Evolutionary conservation across 257 asterid genomes (phyloP), one percentile per base, ranked within the genome.

Genomic region (Fraxinus quadrangulata): DNA sequence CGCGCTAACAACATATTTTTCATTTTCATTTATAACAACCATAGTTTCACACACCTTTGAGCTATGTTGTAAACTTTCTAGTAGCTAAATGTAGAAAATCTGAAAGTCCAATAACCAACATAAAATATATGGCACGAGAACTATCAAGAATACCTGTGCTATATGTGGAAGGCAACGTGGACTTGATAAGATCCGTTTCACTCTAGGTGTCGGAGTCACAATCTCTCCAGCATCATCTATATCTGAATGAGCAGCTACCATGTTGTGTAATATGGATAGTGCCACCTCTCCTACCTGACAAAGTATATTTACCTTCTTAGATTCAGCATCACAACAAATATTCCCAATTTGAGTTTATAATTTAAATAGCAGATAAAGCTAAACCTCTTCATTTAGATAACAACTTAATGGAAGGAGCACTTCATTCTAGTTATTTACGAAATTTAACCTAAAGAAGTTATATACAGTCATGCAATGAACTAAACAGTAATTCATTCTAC

Each of bases 171-270:
- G 92, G 79, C 98, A 96, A 28, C 98, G 93, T 40, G 91, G 86
- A 84, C 99, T 96, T 45, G 99, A 96, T 85, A 96, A 88, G 79
- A 93, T 93, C 83, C 97, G 79, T 81, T 96, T 96, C 59, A 96
- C 99, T 83, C 98, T 88, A 65, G 99, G 98, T 6, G 99, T 96
- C 5, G 99, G 99, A 28, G 98, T 96, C 72, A 96, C 98, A 37
- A 93, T 89, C 87, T 96, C 99, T 78, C 99, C 99, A 82, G 99
- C 99, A 81, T 96, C 99, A 87, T 96, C 99, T 42, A 96, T 88
- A 88, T 96, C 99, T 19, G 99, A 96, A 84, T 90, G 99, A 71
- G 98, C 92, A 80, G 92, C 97, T 71, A 93, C 98, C 98, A 96
- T 96, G 90, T 93, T 92, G 89, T 93, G 98, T 76, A 96, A 88